These are phyloP conservation scores for Coemansia sp. DNA, from an alignment of 192 early-diverging fungal genomes.

Conservation along the genomic window DNA sequence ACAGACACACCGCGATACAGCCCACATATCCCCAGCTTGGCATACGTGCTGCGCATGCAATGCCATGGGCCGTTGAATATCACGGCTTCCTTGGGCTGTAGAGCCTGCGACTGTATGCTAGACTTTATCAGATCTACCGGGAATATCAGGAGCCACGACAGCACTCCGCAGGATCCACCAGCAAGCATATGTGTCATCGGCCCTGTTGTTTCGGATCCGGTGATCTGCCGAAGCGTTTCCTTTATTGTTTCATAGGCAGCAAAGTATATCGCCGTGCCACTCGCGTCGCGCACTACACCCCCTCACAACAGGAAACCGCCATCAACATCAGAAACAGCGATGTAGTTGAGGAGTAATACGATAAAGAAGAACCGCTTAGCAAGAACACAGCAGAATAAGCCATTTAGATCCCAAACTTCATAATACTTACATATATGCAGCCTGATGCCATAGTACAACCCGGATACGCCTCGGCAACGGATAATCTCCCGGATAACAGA, in stretches of 20 bases:
- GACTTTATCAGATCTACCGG: slow-evolving; percentile 78
- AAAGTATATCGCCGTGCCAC: slow-evolving; percentile 77
- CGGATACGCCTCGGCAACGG: slow-evolving; percentile 28
- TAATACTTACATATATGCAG: slow-evolving; percentile 48
- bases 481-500: slow-evolving; percentile 47
- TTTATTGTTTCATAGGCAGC: slow-evolving; percentile 65
- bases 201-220: slow-evolving; percentile 52
- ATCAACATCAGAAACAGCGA: too few relatives aligned
- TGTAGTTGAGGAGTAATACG: too few relatives aligned
- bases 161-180: slow-evolving; percentile 73
- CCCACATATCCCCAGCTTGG: slow-evolving; percentile 58
- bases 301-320: neutral
- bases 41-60: slow-evolving; percentile 57
- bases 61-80: slow-evolving; percentile 51
- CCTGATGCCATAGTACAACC: slow-evolving; percentile 47
- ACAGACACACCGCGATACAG: slow-evolving; percentile 75
- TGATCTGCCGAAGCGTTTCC: slow-evolving; percentile 46
- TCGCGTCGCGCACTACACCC: slow-evolving; percentile 57
- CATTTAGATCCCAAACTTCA: too few relatives aligned
- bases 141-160: slow-evolving; percentile 77
- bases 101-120: slow-evolving; percentile 71
- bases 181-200: slow-evolving; percentile 74
- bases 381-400: neutral
- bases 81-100: slow-evolving; percentile 51
- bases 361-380: neutral